Conservation (phyloP, 208 protist genomes). For the Trypanosoma mega region DNA sequence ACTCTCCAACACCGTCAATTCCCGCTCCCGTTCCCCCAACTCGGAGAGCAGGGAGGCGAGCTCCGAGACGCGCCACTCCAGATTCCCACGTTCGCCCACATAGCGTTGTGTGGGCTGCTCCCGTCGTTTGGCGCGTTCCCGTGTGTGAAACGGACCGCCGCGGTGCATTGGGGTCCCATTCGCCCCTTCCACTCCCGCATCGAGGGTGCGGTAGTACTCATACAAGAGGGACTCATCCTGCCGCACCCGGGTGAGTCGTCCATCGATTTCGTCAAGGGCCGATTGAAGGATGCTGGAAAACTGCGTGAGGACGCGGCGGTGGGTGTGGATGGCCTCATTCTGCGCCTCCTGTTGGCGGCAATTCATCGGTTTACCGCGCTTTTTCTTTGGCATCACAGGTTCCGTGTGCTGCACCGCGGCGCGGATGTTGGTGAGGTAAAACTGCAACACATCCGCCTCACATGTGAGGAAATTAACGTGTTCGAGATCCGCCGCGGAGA, state of each 20-base stretch:
- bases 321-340: constrained; percentile 25
- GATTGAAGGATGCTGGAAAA: constrained; percentile 40
- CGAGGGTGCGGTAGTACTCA: constrained; percentile 67
- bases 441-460: neutral
- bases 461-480: neutral
- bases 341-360: neutral
- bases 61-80: constrained; percentile 46
- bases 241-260: constrained; percentile 26
- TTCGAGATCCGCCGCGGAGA: no score
- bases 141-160: constrained; percentile 47
- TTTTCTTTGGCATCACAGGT: neutral
- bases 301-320: constrained; percentile 27
- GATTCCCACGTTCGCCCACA: constrained; percentile 16
- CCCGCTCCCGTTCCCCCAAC: constrained; percentile 49
- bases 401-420: neutral
- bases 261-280: constrained; percentile 36
- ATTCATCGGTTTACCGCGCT: constrained; percentile 15
- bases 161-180: constrained; percentile 12
- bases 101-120: constrained; percentile 43
- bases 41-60: constrained; percentile 44
- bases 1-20: neutral
- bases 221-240: constrained; percentile 35
- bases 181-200: constrained; percentile 39
- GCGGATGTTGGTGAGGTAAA: neutral
- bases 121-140: constrained; percentile 43